Conservation (phyloP, 1,284 basidiomycete species). For the Pseudozyma thailandica region DNA sequence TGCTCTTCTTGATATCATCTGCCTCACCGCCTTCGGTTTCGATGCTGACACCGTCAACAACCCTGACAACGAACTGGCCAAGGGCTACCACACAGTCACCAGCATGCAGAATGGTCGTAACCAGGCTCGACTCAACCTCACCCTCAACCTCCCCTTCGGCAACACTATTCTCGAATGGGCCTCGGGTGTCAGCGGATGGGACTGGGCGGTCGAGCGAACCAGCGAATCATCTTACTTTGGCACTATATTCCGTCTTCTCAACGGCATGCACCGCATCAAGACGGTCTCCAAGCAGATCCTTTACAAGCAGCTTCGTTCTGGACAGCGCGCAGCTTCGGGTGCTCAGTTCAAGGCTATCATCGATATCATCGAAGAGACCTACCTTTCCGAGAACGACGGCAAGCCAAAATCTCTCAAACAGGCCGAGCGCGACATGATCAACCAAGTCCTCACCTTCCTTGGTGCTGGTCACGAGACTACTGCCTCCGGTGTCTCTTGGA, state of each 20-base stretch:
- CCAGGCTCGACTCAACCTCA: conserved; percentile 51
- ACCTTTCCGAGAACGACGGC: conserved; percentile 43
- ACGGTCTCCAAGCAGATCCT: conserved; percentile 50
- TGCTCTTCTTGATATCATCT: conserved; percentile 66
- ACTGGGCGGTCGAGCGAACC: conserved; percentile 9
- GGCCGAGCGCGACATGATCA: conserved; percentile 53
- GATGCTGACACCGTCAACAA: conserved; percentile 58
- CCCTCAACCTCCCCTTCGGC: conserved; percentile 57
- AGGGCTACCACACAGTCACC: conserved; percentile 56
- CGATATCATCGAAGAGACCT: conserved; percentile 44
- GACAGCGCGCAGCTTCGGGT: conserved; percentile 13
- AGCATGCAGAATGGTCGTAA: conserved; percentile 58
- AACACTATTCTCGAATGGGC: conserved; percentile 28
- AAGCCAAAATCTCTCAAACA: conserved; percentile 49
- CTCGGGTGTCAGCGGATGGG: conserved; percentile 22
- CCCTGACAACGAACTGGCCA: conserved; percentile 51
- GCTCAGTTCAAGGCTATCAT: conserved; percentile 44
- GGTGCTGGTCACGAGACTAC: conserved; percentile 71
- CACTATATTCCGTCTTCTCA: conserved; percentile 24
- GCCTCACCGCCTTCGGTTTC: conserved; percentile 56
- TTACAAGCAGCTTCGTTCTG: conserved; percentile 52
- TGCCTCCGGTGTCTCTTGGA: conserved; percentile 78
- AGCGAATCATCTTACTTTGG: not conserved
- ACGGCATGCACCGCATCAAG: conserved; percentile 55
- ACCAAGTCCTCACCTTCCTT: conserved; percentile 58